A percentile compares a stretch with the other conserved stretches of the same genome.
These are phyloP conservation scores for Lichtheimia ornata DNA, from an alignment of 371 early-diverging fungal species.

Conservation along the genomic window DNA sequence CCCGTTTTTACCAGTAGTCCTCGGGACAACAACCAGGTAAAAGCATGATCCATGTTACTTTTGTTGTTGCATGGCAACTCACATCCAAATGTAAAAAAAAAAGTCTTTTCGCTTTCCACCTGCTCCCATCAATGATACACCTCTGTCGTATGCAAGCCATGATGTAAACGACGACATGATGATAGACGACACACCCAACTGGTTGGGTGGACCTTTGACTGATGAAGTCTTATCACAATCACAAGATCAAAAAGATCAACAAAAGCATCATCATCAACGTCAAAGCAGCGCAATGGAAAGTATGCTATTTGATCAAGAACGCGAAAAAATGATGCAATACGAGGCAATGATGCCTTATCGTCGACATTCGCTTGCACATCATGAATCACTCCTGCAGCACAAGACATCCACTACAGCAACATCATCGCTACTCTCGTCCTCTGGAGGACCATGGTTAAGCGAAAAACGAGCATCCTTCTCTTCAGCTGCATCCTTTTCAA, in stretches of 20 bases:
- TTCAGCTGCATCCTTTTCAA: slow-evolving; percentile 1
- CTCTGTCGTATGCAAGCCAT: background rate
- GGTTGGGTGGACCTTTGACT: slow-evolving; percentile 16
- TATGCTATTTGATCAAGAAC: slow-evolving; percentile 5
- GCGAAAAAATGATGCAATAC: slow-evolving; percentile 3
- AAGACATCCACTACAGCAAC: background rate
- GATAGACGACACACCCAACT: slow-evolving; percentile 15
- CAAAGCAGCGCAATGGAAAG: slow-evolving; percentile 11
- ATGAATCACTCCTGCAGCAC: slow-evolving; percentile 15
- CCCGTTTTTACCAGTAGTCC: slow-evolving; percentile 5
- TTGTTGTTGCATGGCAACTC: background rate
- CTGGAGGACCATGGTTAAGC: background rate
- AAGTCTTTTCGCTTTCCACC: slow-evolving; percentile 11
- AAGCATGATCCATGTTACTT: too few relatives aligned
- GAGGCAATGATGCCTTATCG: slow-evolving; percentile 22
- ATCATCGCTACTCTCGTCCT: too few relatives aligned
- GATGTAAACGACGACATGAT: background rate
- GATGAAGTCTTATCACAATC: slow-evolving; percentile 12
- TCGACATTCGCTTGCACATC: slow-evolving; percentile 25
- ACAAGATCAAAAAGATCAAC: background rate
- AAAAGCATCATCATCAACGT: slow-evolving; percentile 2
- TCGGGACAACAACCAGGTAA: slow-evolving; percentile 16
- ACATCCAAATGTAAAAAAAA: background rate
- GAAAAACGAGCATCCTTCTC: slow-evolving; percentile 13
- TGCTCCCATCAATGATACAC: background rate